phyloP scores from a whole-genome alignment of 2,329 filamentous ascomycete genomes.

The Fusarium euwallaceae region DNA sequence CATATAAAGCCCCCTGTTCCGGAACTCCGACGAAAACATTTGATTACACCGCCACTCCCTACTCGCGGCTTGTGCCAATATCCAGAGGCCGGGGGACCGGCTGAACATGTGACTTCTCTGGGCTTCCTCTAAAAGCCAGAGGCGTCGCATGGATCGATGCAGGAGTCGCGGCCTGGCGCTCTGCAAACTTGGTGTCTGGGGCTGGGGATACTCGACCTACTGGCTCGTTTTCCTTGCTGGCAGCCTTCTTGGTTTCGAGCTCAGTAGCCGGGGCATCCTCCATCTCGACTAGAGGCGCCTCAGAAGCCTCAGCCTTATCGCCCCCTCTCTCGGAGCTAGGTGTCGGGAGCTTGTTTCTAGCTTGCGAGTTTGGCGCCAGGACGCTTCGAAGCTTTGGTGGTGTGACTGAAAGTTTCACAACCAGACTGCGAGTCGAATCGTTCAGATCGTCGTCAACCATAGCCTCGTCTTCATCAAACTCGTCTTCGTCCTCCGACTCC shows the following conservation, averaged over 20 bases:
- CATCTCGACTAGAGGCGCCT: constrained; percentile 43
- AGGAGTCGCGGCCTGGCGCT: constrained; percentile 46
- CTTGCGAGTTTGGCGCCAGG: constrained; percentile 42
- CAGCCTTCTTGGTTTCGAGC: not conserved
- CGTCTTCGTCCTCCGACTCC: constrained; percentile 70
- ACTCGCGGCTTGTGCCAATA: constrained; percentile 49
- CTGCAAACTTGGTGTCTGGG: constrained; percentile 11
- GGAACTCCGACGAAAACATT: constrained; percentile 45
- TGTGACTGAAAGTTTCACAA: constrained; percentile 78
- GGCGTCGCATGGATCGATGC: constrained; percentile 56
- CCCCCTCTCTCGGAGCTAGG: constrained; percentile 37
- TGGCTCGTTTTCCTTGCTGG: constrained; percentile 6
- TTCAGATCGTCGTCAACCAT: constrained; percentile 68
- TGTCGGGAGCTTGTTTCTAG: constrained; percentile 40
- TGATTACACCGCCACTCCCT: constrained; percentile 28
- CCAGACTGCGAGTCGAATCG: constrained; percentile 69
- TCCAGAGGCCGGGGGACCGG: constrained; percentile 49
- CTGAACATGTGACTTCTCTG: constrained; percentile 65
- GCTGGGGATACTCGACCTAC: constrained; percentile 25
- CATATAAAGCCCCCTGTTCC: constrained; percentile 35
- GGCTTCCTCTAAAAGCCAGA: constrained; percentile 72
- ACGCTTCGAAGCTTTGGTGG: constrained; percentile 54
- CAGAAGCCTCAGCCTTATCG: constrained; percentile 22
- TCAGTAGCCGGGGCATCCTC: constrained; percentile 39
- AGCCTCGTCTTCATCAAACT: constrained; percentile 68